phyloP scores from a whole-genome alignment of 495 filamentous ascomycete species.

The Aspergillus kassunensis region DNA sequence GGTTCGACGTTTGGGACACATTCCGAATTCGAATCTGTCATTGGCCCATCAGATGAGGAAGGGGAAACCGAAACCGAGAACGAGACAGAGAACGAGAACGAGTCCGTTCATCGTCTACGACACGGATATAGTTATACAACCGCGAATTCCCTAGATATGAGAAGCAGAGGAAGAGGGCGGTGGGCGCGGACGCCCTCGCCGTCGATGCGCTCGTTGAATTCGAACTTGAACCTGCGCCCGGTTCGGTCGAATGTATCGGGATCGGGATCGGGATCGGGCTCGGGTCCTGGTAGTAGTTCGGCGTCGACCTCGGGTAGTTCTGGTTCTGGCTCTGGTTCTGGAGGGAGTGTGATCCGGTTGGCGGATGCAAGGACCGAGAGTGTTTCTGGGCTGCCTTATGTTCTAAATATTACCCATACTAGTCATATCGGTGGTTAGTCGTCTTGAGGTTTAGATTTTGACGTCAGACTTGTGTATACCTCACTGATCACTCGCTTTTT shows the following conservation, averaged over 20 bases:
- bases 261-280: conserved; percentile 28
- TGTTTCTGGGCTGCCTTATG: conserved; percentile 44
- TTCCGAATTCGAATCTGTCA: conserved; percentile 36
- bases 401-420: no score
- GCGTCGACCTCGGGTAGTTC: conserved; percentile 18
- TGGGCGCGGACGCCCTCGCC: conserved; percentile 30
- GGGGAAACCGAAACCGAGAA: conserved; percentile 39
- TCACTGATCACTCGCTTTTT: not conserved
- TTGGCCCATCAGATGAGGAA: conserved; percentile 44
- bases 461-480: not conserved
- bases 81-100: conserved; percentile 35
- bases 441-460: conserved; percentile 18
- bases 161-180: conserved; percentile 23
- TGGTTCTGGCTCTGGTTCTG: conserved; percentile 1
- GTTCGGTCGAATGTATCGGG: conserved; percentile 35
- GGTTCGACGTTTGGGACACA: not conserved
- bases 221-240: conserved; percentile 30
- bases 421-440: conserved; percentile 18
- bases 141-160: not conserved
- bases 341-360: conserved; percentile 13
- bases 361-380: conserved; percentile 16
- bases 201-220: conserved; percentile 38
- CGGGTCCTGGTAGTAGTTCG: conserved; percentile 43
- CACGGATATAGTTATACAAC: conserved; percentile 20
- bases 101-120: not conserved